Evolutionary conservation across 2,329 filamentous ascomycete genomes (phyloP).

Genomic region (Verticillium tricorpus): DNA sequence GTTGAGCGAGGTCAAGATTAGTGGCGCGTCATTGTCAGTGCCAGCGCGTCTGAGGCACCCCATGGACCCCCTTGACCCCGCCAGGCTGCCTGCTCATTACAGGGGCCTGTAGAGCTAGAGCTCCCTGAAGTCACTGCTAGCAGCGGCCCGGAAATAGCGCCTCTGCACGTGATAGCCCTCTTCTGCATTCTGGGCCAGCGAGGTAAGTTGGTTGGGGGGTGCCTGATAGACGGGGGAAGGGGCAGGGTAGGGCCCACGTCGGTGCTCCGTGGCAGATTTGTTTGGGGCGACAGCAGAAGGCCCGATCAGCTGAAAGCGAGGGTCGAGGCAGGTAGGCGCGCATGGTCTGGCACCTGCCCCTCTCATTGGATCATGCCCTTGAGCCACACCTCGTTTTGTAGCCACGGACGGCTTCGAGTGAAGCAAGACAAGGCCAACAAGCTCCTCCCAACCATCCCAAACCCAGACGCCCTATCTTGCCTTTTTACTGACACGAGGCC

Average conservation of each 20-base stretch:
- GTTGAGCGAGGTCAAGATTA: background rate
- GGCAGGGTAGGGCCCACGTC: background rate
- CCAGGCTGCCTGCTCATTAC: background rate
- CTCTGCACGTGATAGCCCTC: slow-evolving; percentile 8
- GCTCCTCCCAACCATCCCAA: background rate
- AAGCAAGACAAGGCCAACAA: background rate
- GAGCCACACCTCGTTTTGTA: background rate
- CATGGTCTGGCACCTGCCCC: background rate
- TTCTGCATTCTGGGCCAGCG: background rate
- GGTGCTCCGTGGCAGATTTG: background rate
- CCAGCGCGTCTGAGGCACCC: background rate
- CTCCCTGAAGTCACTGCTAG: background rate
- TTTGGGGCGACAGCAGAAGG: background rate
- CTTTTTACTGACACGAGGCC: background rate
- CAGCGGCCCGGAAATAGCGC: slow-evolving; percentile 2
- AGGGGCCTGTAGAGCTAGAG: background rate
- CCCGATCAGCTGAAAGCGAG: background rate
- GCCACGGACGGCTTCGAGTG: background rate
- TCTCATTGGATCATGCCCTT: background rate
- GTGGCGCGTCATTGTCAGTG: background rate
- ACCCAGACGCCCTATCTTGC: background rate
- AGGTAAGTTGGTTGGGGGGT: too few species aligned
- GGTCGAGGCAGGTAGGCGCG: background rate
- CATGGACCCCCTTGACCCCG: background rate
- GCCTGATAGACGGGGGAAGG: background rate